phyloP scores from a whole-genome alignment of 1,284 basidiomycete genomes.

The Rhodotorula sp. region DNA sequence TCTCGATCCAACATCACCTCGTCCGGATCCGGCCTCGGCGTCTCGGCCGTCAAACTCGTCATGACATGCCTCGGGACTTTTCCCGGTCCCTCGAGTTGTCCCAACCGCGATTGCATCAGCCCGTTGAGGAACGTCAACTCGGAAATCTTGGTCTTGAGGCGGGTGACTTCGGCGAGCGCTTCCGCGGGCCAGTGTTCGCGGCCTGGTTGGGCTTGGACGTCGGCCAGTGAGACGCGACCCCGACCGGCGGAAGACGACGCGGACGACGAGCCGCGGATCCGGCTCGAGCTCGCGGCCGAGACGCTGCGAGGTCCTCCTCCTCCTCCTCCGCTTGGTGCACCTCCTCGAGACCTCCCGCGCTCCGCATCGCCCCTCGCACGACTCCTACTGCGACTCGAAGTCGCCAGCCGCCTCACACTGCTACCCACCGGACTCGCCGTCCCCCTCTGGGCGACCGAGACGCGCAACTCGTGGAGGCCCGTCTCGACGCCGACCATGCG shows the following conservation, averaged over 20 bases:
- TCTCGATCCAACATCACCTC: constrained; percentile 12
- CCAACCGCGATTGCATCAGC: constrained; percentile 41
- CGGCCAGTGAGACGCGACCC: not conserved
- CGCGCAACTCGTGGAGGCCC: constrained; percentile 31
- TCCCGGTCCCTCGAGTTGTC: constrained; percentile 39
- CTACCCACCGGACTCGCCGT: not conserved
- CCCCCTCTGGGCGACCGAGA: constrained; percentile 8
- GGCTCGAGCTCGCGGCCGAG: constrained; percentile 9
- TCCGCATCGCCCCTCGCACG: constrained; percentile 24
- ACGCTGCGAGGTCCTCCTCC: constrained; percentile 9
- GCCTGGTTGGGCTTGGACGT: not conserved
- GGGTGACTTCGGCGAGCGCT: constrained; percentile 35
- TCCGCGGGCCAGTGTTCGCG: constrained; percentile 26
- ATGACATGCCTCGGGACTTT: constrained; percentile 28
- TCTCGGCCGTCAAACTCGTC: constrained; percentile 35
- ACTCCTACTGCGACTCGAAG: constrained; percentile 14
- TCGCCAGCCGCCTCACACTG: not conserved
- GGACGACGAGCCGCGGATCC: constrained; percentile 23
- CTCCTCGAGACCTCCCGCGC: constrained; percentile 24
- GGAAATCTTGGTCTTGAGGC: constrained; percentile 41
- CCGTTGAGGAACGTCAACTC: constrained; percentile 46
- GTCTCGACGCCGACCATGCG: constrained; percentile 36
- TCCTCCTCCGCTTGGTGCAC: not conserved
- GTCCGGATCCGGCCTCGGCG: constrained; percentile 30
- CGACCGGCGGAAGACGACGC: constrained; percentile 4